These are phyloP conservation scores for Copromyces sp. DNA, from an alignment of 495 filamentous ascomycete genomes.

Conservation along the genomic window DNA sequence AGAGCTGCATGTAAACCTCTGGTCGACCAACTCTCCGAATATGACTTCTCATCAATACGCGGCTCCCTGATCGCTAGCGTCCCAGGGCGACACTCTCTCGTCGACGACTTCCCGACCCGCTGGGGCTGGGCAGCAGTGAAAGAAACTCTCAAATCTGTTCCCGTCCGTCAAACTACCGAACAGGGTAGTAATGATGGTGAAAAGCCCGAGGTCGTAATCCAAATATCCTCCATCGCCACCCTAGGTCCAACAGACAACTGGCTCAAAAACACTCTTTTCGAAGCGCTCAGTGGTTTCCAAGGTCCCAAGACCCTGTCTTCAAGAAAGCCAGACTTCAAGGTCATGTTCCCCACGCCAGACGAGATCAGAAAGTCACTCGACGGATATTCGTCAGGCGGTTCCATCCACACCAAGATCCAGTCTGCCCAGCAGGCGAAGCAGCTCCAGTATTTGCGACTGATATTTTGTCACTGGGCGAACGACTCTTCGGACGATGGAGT, in stretches of 20 bases:
- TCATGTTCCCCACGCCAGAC: conserved; percentile 72
- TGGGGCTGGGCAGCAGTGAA: conserved; percentile 71
- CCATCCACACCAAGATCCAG: conserved; percentile 73
- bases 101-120: conserved; percentile 32
- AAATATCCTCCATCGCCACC: conserved; percentile 78
- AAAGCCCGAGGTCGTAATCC: conserved; percentile 53
- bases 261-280: conserved; percentile 58
- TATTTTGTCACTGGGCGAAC: conserved; percentile 63
- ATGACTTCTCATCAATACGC: conserved; percentile 61
- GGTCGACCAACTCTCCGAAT: conserved; percentile 44
- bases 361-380: conserved; percentile 73
- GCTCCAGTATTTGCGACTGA: conserved; percentile 58
- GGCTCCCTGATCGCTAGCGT: conserved; percentile 69
- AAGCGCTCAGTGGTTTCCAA: conserved; percentile 29
- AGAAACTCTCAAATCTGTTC: conserved; percentile 47
- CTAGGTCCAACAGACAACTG: conserved; percentile 66
- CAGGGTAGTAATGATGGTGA: background rate
- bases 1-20: conserved; percentile 40
- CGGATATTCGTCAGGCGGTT: conserved; percentile 67
- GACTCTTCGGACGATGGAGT: conserved; percentile 31
- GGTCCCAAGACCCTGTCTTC: background rate
- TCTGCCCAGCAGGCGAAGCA: conserved; percentile 62
- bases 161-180: conserved; percentile 11
- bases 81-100: conserved; percentile 52
- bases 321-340: conserved; percentile 30